Percentiles rank a stretch among this genome's conserved stretches.
These are phyloP conservation scores for Trichoderma asperellum DNA, from an alignment of 2,329 filamentous ascomycete species.

Conservation along the genomic window DNA sequence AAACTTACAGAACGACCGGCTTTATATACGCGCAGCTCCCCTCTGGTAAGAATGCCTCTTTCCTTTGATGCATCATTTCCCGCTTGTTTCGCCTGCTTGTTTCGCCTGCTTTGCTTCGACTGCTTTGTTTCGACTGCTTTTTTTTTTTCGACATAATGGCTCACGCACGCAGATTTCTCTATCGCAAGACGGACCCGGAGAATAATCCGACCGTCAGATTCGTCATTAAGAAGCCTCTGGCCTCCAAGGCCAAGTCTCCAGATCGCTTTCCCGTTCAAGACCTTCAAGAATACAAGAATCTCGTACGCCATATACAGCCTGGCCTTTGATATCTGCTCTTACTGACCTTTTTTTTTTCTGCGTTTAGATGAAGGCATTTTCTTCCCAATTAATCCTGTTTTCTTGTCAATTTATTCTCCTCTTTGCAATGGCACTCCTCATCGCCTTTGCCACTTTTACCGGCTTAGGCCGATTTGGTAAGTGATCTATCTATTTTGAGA, in stretches of 20 bases:
- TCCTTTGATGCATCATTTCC: background rate
- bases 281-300: background rate
- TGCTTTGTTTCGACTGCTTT: too few species aligned
- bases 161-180: background rate
- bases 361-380: background rate
- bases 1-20: background rate
- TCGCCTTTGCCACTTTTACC: slow-evolving; percentile 33
- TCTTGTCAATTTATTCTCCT: background rate
- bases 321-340: background rate
- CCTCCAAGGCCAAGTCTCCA: too few species aligned
- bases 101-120: too few species aligned
- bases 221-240: background rate
- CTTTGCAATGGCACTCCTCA: slow-evolving; percentile 4
- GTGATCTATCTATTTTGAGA: background rate
- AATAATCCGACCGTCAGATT: background rate
- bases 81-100: too few species aligned
- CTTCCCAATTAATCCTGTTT: background rate
- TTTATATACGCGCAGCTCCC: background rate
- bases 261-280: background rate
- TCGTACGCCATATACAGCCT: background rate
- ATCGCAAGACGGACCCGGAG: background rate
- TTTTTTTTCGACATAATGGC: background rate
- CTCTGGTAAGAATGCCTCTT: background rate
- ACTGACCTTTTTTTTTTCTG: background rate
- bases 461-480: slow-evolving; percentile 34